These are phyloP conservation scores for Ceratocystis cacaofunesta DNA, from an alignment of 2,329 filamentous ascomycete genomes.

Conservation along the genomic window DNA sequence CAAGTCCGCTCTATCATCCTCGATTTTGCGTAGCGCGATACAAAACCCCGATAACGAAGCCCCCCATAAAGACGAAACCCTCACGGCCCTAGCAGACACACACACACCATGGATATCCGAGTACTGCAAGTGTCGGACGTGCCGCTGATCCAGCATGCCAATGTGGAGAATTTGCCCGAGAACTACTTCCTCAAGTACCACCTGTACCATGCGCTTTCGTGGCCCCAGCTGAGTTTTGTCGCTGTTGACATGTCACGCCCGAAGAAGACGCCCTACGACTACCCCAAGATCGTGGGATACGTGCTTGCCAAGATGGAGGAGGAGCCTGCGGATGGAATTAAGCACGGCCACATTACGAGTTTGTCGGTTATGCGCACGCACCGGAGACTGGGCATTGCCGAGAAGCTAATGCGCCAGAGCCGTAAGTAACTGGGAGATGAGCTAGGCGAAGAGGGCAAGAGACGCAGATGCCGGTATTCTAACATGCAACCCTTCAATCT, in stretches of 20 bases:
- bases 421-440: slow-evolving; percentile 41
- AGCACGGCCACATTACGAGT: slow-evolving; percentile 91
- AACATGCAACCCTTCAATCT: too few relatives aligned
- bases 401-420: slow-evolving; percentile 94
- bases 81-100: not conserved
- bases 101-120: slow-evolving; percentile 64
- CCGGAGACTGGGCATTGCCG: slow-evolving; percentile 74
- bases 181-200: slow-evolving; percentile 99
- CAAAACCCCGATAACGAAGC: not conserved
- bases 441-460: not conserved
- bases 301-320: slow-evolving; percentile 99
- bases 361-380: slow-evolving; percentile 95
- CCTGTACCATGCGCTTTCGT: slow-evolving; percentile 94
- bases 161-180: slow-evolving; percentile 96
- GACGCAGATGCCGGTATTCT: not conserved
- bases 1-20: slow-evolving; percentile 3
- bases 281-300: slow-evolving; percentile 95
- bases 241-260: slow-evolving; percentile 82
- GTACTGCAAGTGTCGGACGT: slow-evolving; percentile 71
- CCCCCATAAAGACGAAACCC: not conserved
- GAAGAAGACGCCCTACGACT: slow-evolving; percentile 63
- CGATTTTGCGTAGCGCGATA: not conserved
- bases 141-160: slow-evolving; percentile 88
- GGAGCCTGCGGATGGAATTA: slow-evolving; percentile 77
- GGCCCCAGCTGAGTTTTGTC: slow-evolving; percentile 94